These are phyloP conservation scores for Aspergillus fructus DNA, from an alignment of 2,329 filamentous ascomycete genomes.

Conservation along the genomic window DNA sequence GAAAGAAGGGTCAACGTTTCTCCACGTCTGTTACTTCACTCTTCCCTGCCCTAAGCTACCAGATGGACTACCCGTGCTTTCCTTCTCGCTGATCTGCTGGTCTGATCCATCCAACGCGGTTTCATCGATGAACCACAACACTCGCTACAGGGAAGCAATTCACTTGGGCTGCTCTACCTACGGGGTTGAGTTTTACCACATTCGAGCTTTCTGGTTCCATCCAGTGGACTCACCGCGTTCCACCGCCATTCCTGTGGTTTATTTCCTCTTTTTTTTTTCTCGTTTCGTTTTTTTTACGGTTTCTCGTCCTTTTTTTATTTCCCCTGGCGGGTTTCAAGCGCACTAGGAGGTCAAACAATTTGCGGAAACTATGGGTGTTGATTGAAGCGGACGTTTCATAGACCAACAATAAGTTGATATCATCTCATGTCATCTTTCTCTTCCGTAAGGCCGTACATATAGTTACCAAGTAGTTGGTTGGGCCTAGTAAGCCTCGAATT, in stretches of 20 bases:
- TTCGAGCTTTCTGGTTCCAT: conserved; percentile 5
- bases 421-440: neutral
- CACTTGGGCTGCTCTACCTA: conserved; percentile 6
- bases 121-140: neutral
- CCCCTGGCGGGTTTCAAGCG: conserved; percentile 11
- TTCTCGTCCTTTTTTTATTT: conserved; percentile 3
- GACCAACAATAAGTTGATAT: conserved; percentile 19
- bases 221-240: conserved; percentile 10
- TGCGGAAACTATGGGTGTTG: conserved; percentile 14
- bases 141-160: conserved; percentile 2
- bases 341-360: conserved; percentile 10
- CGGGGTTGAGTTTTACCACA: neutral
- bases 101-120: conserved; percentile 19
- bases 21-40: neutral
- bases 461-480: neutral
- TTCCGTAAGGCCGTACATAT: neutral
- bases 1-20: neutral
- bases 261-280: conserved; percentile 4
- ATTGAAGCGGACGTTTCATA: conserved; percentile 22
- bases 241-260: neutral
- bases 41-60: conserved; percentile 1
- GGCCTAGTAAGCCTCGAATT: neutral
- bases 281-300: neutral
- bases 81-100: conserved; percentile 22
- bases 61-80: conserved; percentile 6